These are phyloP conservation scores for Mortierella sp. DNA, from an alignment of 371 early-diverging fungal species.

Conservation along the genomic window DNA sequence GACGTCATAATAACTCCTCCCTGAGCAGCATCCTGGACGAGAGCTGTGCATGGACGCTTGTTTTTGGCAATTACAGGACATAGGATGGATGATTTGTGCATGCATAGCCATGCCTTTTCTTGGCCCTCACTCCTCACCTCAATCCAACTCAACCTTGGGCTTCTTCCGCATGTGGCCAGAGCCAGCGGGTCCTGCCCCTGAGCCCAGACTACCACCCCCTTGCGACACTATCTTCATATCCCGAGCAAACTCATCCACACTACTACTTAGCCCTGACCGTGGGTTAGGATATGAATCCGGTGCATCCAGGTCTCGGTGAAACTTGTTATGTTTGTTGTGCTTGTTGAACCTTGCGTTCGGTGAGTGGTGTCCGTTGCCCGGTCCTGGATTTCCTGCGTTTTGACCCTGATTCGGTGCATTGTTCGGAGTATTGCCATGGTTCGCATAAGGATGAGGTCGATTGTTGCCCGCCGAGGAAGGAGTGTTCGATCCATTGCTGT, in stretches of 20 bases:
- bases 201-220: slow-evolving; percentile 12
- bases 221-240: slow-evolving; percentile 35
- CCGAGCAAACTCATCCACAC: slow-evolving; percentile 38
- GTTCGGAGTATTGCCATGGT: slow-evolving; percentile 4
- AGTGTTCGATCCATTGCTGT: slow-evolving; percentile 8
- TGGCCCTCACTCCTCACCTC: slow-evolving; percentile 2
- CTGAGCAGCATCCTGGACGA: too few species aligned
- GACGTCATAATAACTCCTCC: too few species aligned
- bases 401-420: slow-evolving; percentile 3
- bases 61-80: too few species aligned
- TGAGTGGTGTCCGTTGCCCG: slow-evolving; percentile 2
- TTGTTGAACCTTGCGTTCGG: slow-evolving; percentile 13
- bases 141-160: slow-evolving; percentile 26
- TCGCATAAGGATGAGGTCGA: slow-evolving; percentile 9
- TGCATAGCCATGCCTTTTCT: too few species aligned
- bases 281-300: slow-evolving; percentile 49
- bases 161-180: slow-evolving; percentile 37
- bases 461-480: slow-evolving; percentile 5
- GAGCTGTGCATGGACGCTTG: too few species aligned
- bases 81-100: too few species aligned
- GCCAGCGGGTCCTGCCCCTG: slow-evolving; percentile 16
- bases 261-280: slow-evolving; percentile 28
- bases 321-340: slow-evolving; percentile 27
- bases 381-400: background rate
- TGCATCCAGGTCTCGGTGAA: slow-evolving; percentile 49